Base-by-base conservation (phyloP, 2,329 filamentous ascomycete genomes). In the Coniochaeta hoffmannii region DNA sequence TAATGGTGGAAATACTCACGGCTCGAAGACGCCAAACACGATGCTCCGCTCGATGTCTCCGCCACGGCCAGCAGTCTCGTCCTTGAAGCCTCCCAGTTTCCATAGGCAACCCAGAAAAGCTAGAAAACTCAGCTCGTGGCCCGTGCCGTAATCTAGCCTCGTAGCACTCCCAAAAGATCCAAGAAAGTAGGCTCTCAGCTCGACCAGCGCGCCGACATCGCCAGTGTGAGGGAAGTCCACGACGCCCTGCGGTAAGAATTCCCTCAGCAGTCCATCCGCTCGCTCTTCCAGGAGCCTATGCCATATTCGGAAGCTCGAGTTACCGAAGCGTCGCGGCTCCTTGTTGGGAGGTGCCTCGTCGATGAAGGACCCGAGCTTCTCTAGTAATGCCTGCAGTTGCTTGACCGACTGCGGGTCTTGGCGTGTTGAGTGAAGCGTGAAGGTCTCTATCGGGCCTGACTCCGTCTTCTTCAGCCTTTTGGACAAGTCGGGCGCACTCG, bases 81-180 rank as follows among this genome's bases (percentile, higher is more conserved):
- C 74, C 2, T 78, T 73, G 66, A 99, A 97, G 15, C 81, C 86
- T 46, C 87, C 86, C 2, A 99, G 76, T 69, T 96, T 97, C 92
- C 93, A 99, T 5, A 99, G 76, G 57, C 88, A 86, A 4, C 85
- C 92, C 6, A 99, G 69, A 60, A 99, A 99, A 1, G 94, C 93
- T 8, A 97, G 70, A 65, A 99, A 99, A 71, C 89, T 96, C 53
- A 99, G 75, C 67, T 99, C 94, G 69, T 99, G 94, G 0, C 94
- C 94, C 0, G 94, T 97, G 1, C 94, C 94, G 66, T 97, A 99
- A 71, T 99, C 94, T 26, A 99, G 76, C 54, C 94, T 78, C 65
- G 97, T 90, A 0, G 89, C 71, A 66, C 91, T 97, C 3, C 94
- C 94, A 71, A 96, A 97, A 4, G 82, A 83, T 14, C 91, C 92